phyloP scores from a whole-genome alignment of 129 eudicot genomes.

The Erigeron canadensis region DNA sequence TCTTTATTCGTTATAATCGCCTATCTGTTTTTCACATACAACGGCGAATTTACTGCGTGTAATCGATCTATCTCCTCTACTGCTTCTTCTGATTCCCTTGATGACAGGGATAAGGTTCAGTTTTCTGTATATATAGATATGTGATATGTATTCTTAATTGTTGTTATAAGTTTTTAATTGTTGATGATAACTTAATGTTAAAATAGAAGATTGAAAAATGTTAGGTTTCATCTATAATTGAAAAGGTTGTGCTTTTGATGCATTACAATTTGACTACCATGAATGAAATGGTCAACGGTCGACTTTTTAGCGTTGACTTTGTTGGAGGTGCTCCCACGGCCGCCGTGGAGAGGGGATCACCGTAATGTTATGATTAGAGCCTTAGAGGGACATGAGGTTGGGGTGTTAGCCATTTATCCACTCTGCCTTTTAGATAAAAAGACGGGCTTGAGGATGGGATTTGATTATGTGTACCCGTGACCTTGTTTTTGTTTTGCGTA shows the following conservation, averaged over 20 bases:
- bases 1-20: conserved; percentile 50
- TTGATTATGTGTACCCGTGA: too few species aligned
- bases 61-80: conserved; percentile 33
- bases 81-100: conserved; percentile 30
- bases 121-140: background rate
- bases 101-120: conserved; percentile 51
- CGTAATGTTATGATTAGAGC: too few species aligned
- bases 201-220: background rate
- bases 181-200: too few species aligned
- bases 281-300: conserved; percentile 2
- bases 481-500: too few species aligned
- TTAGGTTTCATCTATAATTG: conserved; percentile 7
- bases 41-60: conserved; percentile 13
- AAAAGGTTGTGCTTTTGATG: conserved; percentile 16
- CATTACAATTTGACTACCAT: background rate
- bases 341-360: too few species aligned
- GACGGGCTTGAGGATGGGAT: too few species aligned
- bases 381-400: too few species aligned
- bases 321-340: background rate
- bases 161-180: too few species aligned
- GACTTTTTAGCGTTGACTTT: conserved; percentile 12
- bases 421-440: too few species aligned
- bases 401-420: too few species aligned
- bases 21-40: conserved; percentile 57
- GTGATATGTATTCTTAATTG: too few species aligned